Evolutionary conservation across 2,329 filamentous ascomycete species (phyloP).

Genomic region (Stagonosporopsis rhizophila): DNA sequence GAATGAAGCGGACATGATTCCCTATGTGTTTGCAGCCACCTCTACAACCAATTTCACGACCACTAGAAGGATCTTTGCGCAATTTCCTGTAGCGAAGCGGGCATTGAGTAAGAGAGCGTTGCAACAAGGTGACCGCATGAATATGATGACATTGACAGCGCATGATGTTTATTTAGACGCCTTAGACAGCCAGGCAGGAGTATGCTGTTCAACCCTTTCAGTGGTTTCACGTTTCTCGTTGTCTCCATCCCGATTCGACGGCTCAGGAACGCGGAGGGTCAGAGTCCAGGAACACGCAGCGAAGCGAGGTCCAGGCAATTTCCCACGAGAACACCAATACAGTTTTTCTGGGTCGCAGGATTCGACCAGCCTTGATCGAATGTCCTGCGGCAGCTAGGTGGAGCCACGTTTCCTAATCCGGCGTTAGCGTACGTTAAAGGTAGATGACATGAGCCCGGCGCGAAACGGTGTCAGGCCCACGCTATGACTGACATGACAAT

Average conservation of each 20-base stretch:
- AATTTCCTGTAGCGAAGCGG: constrained; percentile 11
- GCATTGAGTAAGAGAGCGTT: neutral
- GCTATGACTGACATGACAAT: constrained; percentile 24
- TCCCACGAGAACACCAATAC: constrained; percentile 26
- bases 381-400: constrained; percentile 32
- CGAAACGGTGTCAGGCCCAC: constrained; percentile 23
- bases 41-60: constrained; percentile 10
- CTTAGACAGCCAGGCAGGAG: constrained; percentile 13
- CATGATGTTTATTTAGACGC: constrained; percentile 41
- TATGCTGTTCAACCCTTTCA: constrained; percentile 21
- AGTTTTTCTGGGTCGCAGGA: constrained; percentile 31
- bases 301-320: constrained; percentile 29
- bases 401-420: constrained; percentile 20
- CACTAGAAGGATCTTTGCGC: constrained; percentile 8
- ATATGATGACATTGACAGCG: constrained; percentile 14
- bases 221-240: constrained; percentile 30
- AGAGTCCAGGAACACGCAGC: constrained; percentile 28
- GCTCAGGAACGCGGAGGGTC: constrained; percentile 16
- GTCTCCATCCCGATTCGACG: constrained; percentile 27
- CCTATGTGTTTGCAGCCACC: constrained; percentile 10
- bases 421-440: constrained; percentile 28
- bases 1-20: neutral
- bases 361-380: constrained; percentile 26
- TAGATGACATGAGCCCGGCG: constrained; percentile 40
- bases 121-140: constrained; percentile 1